Percentiles rank a stretch among this genome's conserved stretches.
These are phyloP conservation scores for Paxillus rubicundulus DNA, from an alignment of 768 basidiomycete genomes.

Conservation along the genomic window DNA sequence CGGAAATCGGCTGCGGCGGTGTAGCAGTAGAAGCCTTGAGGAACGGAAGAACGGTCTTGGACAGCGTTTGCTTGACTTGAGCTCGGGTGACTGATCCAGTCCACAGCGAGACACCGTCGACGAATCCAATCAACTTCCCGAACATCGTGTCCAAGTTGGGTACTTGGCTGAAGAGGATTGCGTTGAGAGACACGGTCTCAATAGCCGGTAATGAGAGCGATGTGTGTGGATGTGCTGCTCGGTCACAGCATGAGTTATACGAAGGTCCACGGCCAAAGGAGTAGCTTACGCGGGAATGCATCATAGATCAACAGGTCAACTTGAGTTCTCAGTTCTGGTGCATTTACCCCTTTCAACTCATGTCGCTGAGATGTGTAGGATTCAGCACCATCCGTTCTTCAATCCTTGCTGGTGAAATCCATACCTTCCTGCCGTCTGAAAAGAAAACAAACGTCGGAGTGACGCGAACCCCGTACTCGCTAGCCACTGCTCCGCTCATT, in stretches of 20 bases:
- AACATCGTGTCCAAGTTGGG: conserved; percentile 66
- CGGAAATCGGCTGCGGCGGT: conserved; percentile 29
- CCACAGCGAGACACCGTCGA: conserved; percentile 47
- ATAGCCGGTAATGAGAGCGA: conserved; percentile 57
- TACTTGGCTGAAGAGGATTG: conserved; percentile 73
- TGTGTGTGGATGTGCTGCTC: conserved; percentile 74
- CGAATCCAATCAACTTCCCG: conserved; percentile 59
- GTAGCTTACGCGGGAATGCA: conserved; percentile 73
- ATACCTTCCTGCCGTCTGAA: conserved; percentile 68
- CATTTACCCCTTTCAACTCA: conserved; percentile 72
- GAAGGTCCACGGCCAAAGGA: not conserved
- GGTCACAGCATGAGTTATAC: not conserved
- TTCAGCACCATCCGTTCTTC: not conserved
- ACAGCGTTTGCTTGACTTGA: conserved; percentile 51
- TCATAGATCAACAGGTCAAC: conserved; percentile 72
- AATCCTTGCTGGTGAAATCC: conserved; percentile 5
- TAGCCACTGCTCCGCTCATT: conserved; percentile 56
- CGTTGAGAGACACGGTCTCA: conserved; percentile 61
- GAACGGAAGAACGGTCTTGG: conserved; percentile 53
- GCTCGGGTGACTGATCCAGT: conserved; percentile 26
- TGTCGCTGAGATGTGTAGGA: conserved; percentile 43
- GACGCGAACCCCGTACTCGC: conserved; percentile 62
- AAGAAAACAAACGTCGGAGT: conserved; percentile 94
- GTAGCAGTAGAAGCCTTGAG: conserved; percentile 53
- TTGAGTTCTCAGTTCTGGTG: conserved; percentile 66